Evolutionary conservation across 1,139 yeast species (phyloP).

Genomic region (Blastobotrys ciferrii): DNA sequence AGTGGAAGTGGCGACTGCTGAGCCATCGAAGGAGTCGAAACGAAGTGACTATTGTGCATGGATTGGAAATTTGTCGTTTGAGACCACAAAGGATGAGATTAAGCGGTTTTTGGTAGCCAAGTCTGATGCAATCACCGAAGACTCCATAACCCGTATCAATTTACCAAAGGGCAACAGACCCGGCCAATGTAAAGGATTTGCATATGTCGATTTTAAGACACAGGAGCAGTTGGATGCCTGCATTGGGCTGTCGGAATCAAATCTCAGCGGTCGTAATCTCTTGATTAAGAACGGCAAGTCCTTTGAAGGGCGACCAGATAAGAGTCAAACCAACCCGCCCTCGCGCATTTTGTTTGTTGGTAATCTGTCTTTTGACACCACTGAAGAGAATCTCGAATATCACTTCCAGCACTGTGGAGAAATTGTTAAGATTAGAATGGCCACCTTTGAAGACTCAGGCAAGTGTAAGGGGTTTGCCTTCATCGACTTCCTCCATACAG

Average conservation of each 20-base stretch:
- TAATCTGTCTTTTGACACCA: slow-evolving; percentile 89
- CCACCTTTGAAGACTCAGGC: slow-evolving; percentile 93
- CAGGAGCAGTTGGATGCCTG: slow-evolving; percentile 62
- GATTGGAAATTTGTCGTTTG: slow-evolving; percentile 91
- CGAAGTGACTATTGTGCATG: slow-evolving; percentile 75
- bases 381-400: slow-evolving; percentile 69
- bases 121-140: slow-evolving; percentile 46
- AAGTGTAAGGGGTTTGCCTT: slow-evolving; percentile 97
- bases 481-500: slow-evolving; percentile 76
- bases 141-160: slow-evolving; percentile 43
- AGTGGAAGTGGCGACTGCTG: slow-evolving; percentile 29
- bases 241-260: slow-evolving; percentile 64
- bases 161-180: slow-evolving; percentile 37
- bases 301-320: slow-evolving; percentile 73
- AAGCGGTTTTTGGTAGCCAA: slow-evolving; percentile 61
- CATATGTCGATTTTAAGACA: slow-evolving; percentile 80
- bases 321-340: slow-evolving; percentile 59
- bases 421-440: slow-evolving; percentile 82
- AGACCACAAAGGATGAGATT: slow-evolving; percentile 75
- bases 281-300: slow-evolving; percentile 79
- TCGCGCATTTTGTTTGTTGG: slow-evolving; percentile 89
- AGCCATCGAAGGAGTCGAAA: slow-evolving; percentile 28
- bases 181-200: slow-evolving; percentile 70
- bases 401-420: slow-evolving; percentile 82
- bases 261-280: slow-evolving; percentile 78